phyloP scores from a whole-genome alignment of 2,329 filamentous ascomycete genomes.

The Pyricularia pennisetigena region DNA sequence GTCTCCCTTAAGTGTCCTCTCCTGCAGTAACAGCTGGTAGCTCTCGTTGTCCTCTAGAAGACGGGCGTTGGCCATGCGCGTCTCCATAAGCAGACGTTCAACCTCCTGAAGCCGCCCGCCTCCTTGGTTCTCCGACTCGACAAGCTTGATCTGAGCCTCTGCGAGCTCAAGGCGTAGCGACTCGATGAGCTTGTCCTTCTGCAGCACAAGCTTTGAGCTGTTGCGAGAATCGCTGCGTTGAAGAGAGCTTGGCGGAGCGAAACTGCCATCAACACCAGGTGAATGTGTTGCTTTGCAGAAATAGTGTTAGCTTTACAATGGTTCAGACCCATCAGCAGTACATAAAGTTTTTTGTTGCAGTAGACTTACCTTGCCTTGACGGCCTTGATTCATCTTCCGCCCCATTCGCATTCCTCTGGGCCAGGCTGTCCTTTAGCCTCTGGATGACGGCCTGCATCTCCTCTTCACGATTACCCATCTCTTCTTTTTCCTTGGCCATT shows the following conservation, averaged over 20 bases:
- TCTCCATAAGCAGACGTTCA: slow-evolving; percentile 83
- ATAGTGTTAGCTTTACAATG: background rate
- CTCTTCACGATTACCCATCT: slow-evolving; percentile 73
- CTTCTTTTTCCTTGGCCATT: slow-evolving; percentile 86
- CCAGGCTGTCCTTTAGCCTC: slow-evolving; percentile 79
- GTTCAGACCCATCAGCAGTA: background rate
- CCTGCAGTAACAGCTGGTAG: slow-evolving; percentile 88
- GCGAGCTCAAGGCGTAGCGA: slow-evolving; percentile 84
- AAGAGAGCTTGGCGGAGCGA: slow-evolving; percentile 76
- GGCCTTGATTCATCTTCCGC: slow-evolving; percentile 45
- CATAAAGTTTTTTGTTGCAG: background rate
- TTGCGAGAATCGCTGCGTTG: slow-evolving; percentile 83
- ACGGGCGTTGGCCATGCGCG: slow-evolving; percentile 89
- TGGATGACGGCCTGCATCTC: slow-evolving; percentile 88
- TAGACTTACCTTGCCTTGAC: slow-evolving; percentile 45
- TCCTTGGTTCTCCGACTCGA: slow-evolving; percentile 88
- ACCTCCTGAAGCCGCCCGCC: slow-evolving; percentile 81
- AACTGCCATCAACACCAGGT: slow-evolving; percentile 63
- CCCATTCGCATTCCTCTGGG: slow-evolving; percentile 54
- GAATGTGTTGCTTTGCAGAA: slow-evolving; percentile 39
- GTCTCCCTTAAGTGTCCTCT: slow-evolving; percentile 92
- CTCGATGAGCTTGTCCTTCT: slow-evolving; percentile 96
- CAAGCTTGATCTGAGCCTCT: slow-evolving; percentile 88
- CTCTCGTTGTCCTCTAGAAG: slow-evolving; percentile 98
- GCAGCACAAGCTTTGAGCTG: slow-evolving; percentile 79